These are phyloP conservation scores for Pyrus bretschneideri DNA, from an alignment of 306 rosid genomes.

Conservation along the genomic window DNA sequence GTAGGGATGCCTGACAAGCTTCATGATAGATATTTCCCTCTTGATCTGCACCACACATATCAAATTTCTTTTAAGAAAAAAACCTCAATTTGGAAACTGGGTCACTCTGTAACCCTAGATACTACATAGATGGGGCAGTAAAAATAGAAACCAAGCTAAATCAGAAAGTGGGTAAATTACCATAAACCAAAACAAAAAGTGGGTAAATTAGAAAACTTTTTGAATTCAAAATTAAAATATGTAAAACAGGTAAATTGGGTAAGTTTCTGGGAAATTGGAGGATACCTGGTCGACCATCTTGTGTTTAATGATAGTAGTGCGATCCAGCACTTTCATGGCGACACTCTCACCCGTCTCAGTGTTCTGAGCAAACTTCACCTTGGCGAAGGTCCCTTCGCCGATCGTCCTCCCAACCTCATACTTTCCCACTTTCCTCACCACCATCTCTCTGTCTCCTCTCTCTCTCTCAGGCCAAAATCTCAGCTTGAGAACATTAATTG, in stretches of 20 bases:
- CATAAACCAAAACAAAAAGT: not conserved
- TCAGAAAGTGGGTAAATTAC: not conserved
- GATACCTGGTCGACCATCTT: constrained; percentile 69
- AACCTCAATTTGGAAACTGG: not conserved
- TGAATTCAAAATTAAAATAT: not conserved
- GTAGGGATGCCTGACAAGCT: constrained; percentile 84
- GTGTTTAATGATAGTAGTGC: constrained; percentile 76
- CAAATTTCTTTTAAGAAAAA: not conserved
- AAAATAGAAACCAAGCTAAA: not conserved
- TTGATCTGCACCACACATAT: constrained; percentile 53
- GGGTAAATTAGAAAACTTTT: not conserved
- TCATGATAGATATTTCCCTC: constrained; percentile 88
- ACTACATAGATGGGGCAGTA: not conserved
- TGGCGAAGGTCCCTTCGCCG: constrained; percentile 85
- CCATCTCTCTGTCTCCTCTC: constrained; percentile 36
- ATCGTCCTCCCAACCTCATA: constrained; percentile 86
- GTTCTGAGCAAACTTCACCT: constrained; percentile 87
- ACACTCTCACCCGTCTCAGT: constrained; percentile 92
- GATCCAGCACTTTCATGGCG: constrained; percentile 85
- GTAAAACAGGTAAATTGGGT: not conserved
- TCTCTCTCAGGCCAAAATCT: not conserved
- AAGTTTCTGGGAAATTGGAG: not conserved
- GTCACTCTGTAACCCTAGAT: not conserved
- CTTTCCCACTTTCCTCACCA: constrained; percentile 81
- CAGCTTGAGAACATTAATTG: constrained; percentile 2